Evolutionary conservation across 2,329 filamentous ascomycete genomes (phyloP).

Genomic region (Ceratocystis albifundus): DNA sequence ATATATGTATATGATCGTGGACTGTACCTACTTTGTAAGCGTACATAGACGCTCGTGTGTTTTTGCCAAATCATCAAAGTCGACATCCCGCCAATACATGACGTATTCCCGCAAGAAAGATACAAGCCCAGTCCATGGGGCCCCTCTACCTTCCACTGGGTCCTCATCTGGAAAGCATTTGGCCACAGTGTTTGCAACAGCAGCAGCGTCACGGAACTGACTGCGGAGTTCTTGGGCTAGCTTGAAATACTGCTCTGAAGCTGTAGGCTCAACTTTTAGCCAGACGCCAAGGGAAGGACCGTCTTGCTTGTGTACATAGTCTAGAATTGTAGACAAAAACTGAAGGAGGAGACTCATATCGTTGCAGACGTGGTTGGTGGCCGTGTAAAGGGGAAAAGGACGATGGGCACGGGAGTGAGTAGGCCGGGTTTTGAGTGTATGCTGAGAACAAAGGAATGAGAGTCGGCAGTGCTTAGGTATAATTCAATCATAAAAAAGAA

Average conservation of each 20-base stretch:
- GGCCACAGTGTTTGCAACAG: constrained; percentile 53
- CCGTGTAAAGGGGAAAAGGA: not conserved
- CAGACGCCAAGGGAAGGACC: constrained; percentile 55
- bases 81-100: constrained; percentile 66
- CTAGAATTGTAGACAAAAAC: constrained; percentile 53
- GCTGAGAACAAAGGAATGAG: not conserved
- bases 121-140: constrained; percentile 64
- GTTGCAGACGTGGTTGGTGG: constrained; percentile 3
- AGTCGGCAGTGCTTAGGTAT: not conserved
- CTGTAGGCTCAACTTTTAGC: constrained; percentile 62
- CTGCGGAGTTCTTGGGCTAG: constrained; percentile 56
- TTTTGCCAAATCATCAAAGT: constrained; percentile 61
- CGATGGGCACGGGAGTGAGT: not conserved
- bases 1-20: not conserved
- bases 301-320: constrained; percentile 50
- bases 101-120: constrained; percentile 74
- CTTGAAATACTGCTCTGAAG: constrained; percentile 53
- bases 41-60: constrained; percentile 65
- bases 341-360: constrained; percentile 53
- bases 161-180: constrained; percentile 53
- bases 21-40: constrained; percentile 56
- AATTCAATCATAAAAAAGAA: not conserved
- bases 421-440: not conserved
- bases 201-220: constrained; percentile 39
- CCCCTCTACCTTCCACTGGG: constrained; percentile 44